Conservation (phyloP, 2,329 filamentous ascomycete species). For the Ascochyta fabae region DNA sequence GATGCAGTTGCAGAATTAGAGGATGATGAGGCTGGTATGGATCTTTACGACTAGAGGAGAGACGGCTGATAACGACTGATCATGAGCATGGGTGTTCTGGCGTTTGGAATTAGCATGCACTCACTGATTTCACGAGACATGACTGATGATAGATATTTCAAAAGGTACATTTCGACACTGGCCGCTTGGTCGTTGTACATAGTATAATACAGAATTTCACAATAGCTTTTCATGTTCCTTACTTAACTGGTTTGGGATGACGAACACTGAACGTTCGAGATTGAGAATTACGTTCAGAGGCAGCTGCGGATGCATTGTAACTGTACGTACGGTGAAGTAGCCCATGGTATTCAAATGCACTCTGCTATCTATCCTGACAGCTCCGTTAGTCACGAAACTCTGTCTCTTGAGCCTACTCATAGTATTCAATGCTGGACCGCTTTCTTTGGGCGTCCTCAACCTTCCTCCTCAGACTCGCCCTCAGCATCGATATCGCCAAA, state of each 20-base stretch:
- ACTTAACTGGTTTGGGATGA: no score
- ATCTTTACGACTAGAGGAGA: slow-evolving; percentile 67
- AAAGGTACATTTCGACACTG: background rate
- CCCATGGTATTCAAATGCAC: no score
- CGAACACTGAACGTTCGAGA: no score
- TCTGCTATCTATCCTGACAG: no score
- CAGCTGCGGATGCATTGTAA: no score
- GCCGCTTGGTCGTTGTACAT: background rate
- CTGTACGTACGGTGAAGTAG: no score
- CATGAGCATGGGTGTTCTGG: slow-evolving; percentile 21
- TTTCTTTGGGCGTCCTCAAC: background rate
- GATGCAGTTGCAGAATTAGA: slow-evolving; percentile 74
- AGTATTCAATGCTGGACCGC: background rate
- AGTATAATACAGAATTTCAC: background rate
- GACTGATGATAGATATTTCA: slow-evolving; percentile 1
- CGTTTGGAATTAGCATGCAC: slow-evolving; percentile 1
- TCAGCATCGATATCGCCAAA: slow-evolving; percentile 10
- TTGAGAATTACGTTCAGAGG: no score
- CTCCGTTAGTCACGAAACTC: no score
- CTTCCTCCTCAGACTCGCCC: slow-evolving; percentile 15
- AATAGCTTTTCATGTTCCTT: background rate
- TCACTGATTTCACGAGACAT: slow-evolving; percentile 2
- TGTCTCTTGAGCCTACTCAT: background rate
- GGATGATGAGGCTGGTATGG: slow-evolving; percentile 61
- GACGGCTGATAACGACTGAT: background rate